phyloP scores from a whole-genome alignment of 106 monocot genomes.

The Dioscorea zingiberensis region DNA sequence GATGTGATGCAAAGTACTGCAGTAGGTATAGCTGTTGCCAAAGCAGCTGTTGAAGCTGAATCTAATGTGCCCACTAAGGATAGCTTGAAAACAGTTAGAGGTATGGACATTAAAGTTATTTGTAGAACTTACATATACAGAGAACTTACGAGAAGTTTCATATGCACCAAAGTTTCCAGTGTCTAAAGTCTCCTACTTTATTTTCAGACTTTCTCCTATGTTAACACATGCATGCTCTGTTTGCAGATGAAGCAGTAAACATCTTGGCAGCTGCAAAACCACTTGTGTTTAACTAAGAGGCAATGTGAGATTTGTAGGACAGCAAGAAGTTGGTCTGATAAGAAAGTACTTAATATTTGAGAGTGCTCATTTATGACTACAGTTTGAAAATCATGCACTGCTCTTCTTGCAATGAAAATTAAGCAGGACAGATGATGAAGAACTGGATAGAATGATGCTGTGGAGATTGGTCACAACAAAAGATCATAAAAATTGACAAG shows the following conservation, averaged over 20 bases:
- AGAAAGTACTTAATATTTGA: no score
- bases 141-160: background rate
- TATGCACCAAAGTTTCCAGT: no score
- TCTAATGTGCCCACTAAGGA: constrained; percentile 50
- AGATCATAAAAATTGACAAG: no score
- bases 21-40: constrained; percentile 61
- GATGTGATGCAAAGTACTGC: constrained; percentile 57
- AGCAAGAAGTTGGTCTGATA: no score
- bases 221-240: background rate
- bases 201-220: background rate
- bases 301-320: background rate
- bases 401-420: no score
- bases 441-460: no score
- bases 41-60: constrained; percentile 61
- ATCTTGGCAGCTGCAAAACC: constrained; percentile 7
- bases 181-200: background rate
- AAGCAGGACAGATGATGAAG: no score
- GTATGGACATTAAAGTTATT: constrained; percentile 13
- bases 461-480: no score
- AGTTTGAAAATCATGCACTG: no score
- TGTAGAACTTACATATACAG: no score
- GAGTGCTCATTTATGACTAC: no score
- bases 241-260: constrained; percentile 16
- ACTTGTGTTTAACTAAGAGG: constrained; percentile 1
- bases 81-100: constrained; percentile 24